phyloP scores from a whole-genome alignment of 2,329 filamentous ascomycete genomes.

The Hymenoscyphus albidus region DNA sequence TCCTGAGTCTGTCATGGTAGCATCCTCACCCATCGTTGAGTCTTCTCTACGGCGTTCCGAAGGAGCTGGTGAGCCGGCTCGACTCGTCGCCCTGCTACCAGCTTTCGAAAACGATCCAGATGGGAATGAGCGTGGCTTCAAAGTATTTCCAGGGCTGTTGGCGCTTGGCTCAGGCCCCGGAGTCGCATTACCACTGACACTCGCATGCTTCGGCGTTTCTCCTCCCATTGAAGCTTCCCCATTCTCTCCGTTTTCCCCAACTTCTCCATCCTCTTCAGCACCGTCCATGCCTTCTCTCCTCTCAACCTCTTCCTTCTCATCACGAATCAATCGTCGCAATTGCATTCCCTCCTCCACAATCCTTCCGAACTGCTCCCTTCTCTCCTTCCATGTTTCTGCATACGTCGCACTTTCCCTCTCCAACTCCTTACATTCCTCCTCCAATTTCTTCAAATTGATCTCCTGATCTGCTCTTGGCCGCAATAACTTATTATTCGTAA shows the following conservation, averaged over 20 bases:
- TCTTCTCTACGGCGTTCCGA: slow-evolving; percentile 24
- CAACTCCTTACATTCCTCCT: slow-evolving; percentile 83
- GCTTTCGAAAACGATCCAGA: slow-evolving; percentile 38
- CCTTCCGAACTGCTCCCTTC: slow-evolving; percentile 78
- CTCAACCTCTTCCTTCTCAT: slow-evolving; percentile 94
- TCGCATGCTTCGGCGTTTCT: slow-evolving; percentile 49
- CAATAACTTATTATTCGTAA: slow-evolving; percentile 75
- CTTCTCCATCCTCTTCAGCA: slow-evolving; percentile 54
- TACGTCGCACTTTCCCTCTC: slow-evolving; percentile 81
- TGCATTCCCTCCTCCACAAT: slow-evolving; percentile 91
- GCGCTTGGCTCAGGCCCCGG: slow-evolving; percentile 49
- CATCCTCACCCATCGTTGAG: slow-evolving; percentile 48
- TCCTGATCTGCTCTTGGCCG: slow-evolving; percentile 81
- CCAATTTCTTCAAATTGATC: slow-evolving; percentile 72
- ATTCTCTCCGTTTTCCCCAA: slow-evolving; percentile 48
- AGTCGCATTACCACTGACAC: slow-evolving; percentile 45
- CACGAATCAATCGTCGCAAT: slow-evolving; percentile 78
- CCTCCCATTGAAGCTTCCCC: slow-evolving; percentile 36
- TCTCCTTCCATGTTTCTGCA: slow-evolving; percentile 76
- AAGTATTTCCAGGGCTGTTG: slow-evolving; percentile 43
- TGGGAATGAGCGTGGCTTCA: slow-evolving; percentile 35
- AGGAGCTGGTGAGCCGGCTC: slow-evolving; percentile 37
- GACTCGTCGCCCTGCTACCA: slow-evolving; percentile 40
- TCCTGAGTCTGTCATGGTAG: slow-evolving; percentile 54
- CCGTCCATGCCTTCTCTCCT: slow-evolving; percentile 74